Base-by-base conservation (phyloP, 768 basidiomycete genomes). In the Agrocybe pediades region DNA sequence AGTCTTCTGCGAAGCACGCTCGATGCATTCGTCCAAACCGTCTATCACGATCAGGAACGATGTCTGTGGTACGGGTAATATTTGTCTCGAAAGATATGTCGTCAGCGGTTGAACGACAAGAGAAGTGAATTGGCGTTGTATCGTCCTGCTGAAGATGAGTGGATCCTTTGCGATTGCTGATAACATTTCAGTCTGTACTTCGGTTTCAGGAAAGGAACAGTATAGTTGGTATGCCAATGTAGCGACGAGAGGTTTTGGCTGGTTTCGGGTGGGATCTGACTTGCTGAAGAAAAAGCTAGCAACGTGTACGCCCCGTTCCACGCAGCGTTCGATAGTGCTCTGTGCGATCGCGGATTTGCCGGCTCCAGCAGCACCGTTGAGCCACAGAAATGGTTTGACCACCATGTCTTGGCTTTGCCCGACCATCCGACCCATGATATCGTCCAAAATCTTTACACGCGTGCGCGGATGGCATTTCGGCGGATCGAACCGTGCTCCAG, bases 261-360 rank as follows among this genome's bases (percentile, higher is more conserved):
- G 33, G 33, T 36, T 36, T 13, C 33, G 13, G 3, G 33, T 36
- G 13, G 13, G 13, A 36, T 36, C 33, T 3, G 33, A 36, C n/a
- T n/a, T 36, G 5, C 33, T 5, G 33, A 36, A 36, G 11, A 36
- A 5, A n/a, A 36, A 36, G n/a, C 5, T 36, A 3, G 33, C 33
- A 3, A 36, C 3, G 11, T 15, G 13, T 3, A 36, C 13, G 13
- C 5, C 33, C 13, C 11, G 13, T 4, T 5, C 5, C 13, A 36
- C 3, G 11, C 77, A 77, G 3, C 74, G 81, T 1, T 85, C 79
- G 62, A 56, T 45, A 17, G 25, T n/a, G n/a, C 15, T 23, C 21
- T 36, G 11, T 2, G 25, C 36, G 33, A 36, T 36, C 5, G 33
- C 33, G 13, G 33, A 36, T 13, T 36, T 36, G 4, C 33, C 33